Base-by-base conservation (phyloP, 2,329 filamentous ascomycete species). In the Aspergillus amoenus region DNA sequence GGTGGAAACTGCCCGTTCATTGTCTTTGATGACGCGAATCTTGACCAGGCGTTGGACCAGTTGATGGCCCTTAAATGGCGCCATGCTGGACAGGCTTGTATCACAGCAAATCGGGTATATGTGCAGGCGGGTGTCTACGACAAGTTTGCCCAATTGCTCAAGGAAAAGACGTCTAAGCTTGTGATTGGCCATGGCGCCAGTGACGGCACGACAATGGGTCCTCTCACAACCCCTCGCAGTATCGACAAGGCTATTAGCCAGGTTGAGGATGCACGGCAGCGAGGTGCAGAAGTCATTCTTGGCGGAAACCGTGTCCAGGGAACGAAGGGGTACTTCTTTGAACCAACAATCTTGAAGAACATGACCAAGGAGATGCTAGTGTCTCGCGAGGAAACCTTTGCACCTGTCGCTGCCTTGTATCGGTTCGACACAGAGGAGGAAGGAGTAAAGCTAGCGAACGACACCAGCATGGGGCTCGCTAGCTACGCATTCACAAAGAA, bases 401-500 rank as follows among this genome's bases (percentile, higher is more conserved):
- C 84, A 0, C 87, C 87, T 0, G 79, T 89, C 34, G 78, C 82
- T 22, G 86, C 85, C 0, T 71, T 90, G 50, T 86, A 86, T 65
- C 79, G 79, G 55, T 89, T 90, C 61, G 82, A 88, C 22, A 85
- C 80, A 0, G 87, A 89, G 63, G 84, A 87, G 1, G 84, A 89
- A 66, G 86, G 77, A 5, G 82, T 88, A 3, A 72, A 78, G 55
- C 69, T 75, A 39, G 85, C 86, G 1, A 88, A 88, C 61, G 79
- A 84, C 48, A 86, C 84, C 6, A 82, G 80, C 47, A 87, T 88
- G 81, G 86, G 86, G 4, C 71, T 88, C 59, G 86, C 86, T 7
- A 86, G 83, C 40, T 89, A 89, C 65, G 84, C 84, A 59, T 88
- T 88, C 71, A 89, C 86, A 1, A 87, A 87, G 74, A 84, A 88